Percentiles rank a stretch among this genome's conserved stretches.
phyloP scores from a whole-genome alignment of 1,139 yeast species.

The Saccharomyces hybrid region DNA sequence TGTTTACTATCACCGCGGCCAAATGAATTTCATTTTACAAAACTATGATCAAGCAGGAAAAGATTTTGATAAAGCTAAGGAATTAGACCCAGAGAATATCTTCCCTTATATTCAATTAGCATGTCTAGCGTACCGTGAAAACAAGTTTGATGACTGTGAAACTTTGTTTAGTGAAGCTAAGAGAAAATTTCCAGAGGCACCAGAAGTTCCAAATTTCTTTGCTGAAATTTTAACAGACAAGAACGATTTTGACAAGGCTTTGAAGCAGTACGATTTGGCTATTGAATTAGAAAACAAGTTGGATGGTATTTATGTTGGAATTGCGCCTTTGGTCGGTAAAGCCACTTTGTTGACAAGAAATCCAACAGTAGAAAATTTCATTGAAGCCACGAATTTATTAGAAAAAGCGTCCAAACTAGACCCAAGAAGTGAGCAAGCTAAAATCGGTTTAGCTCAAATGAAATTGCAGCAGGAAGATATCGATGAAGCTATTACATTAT shows the following conservation, averaged over 20 bases:
- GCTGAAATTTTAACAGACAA: conserved; percentile 90
- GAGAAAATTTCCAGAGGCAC: conserved; percentile 72
- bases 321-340: conserved; percentile 84
- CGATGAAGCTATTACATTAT: conserved; percentile 72
- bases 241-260: conserved; percentile 65
- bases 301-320: conserved; percentile 59
- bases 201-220: conserved; percentile 90
- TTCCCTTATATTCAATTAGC: conserved; percentile 90
- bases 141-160: conserved; percentile 53
- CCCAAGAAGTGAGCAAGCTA: conserved; percentile 83
- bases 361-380: conserved; percentile 44
- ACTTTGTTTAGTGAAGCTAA: conserved; percentile 67
- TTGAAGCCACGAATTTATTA: conserved; percentile 61
- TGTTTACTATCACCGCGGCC: conserved; percentile 91
- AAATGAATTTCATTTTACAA: conserved; percentile 74
- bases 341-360: conserved; percentile 67
- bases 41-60: conserved; percentile 66
- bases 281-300: conserved; percentile 59
- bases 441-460: conserved; percentile 84
- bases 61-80: conserved; percentile 71
- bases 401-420: conserved; percentile 75
- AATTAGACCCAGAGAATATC: conserved; percentile 66
- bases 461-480: conserved; percentile 76
- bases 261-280: conserved; percentile 81
- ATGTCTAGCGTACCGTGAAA: conserved; percentile 82